Percentiles rank a stretch among this genome's conserved stretches.
These are phyloP conservation scores for Botrytis paeoniae DNA, from an alignment of 2,329 filamentous ascomycete species.

Conservation along the genomic window DNA sequence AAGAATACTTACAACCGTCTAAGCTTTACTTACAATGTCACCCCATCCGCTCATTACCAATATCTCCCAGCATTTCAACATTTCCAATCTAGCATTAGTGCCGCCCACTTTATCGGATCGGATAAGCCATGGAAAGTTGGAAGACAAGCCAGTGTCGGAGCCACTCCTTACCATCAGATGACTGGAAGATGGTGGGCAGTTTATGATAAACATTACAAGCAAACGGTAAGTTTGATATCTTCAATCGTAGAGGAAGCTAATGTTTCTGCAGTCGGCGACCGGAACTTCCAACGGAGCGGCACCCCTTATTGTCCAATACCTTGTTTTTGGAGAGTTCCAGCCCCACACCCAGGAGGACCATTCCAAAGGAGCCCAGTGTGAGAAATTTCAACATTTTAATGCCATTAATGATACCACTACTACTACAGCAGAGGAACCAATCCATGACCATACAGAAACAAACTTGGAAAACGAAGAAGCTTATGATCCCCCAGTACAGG, in stretches of 20 bases:
- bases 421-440: conserved; percentile 24
- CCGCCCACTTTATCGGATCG: conserved; percentile 91
- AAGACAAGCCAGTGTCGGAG: conserved; percentile 51
- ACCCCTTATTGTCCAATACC: conserved; percentile 36
- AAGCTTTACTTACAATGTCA: conserved; percentile 96
- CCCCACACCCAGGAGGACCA: conserved; percentile 25
- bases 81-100: conserved; percentile 83
- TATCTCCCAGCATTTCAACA: conserved; percentile 93
- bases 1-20: conserved; percentile 78
- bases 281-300: conserved; percentile 23
- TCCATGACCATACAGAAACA: conserved; percentile 23
- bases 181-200: conserved; percentile 89
- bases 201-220: conserved; percentile 80
- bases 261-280: conserved; percentile 29
- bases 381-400: conserved; percentile 28
- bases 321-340: conserved; percentile 38
- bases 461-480: conserved; percentile 33
- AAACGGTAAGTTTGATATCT: conserved; percentile 42
- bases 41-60: conserved; percentile 93
- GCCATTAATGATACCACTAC: conserved; percentile 3
- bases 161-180: conserved; percentile 76
- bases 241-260: conserved; percentile 17
- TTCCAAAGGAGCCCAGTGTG: conserved; percentile 29
- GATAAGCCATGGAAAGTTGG: conserved; percentile 84
- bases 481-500: conserved; percentile 34